Percentiles rank a stretch among this genome's conserved stretches.
Conservation (phyloP, 2,329 filamentous ascomycete genomes). For the Herpotrichia juniperi region DNA sequence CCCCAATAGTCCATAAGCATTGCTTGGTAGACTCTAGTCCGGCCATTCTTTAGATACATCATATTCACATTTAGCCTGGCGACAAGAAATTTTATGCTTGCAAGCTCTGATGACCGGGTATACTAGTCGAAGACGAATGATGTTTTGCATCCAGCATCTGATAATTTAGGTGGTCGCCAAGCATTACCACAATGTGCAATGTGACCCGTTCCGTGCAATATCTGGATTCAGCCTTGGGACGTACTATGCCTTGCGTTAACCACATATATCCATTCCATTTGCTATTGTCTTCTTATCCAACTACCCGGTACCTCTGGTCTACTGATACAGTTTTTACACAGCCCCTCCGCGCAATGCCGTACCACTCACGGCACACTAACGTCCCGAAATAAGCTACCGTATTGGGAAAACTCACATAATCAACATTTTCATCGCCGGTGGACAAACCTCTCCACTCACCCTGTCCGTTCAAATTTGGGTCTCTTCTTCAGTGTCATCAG, state of each 20-base stretch:
- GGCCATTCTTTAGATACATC: not conserved
- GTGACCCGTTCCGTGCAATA: too few relatives aligned
- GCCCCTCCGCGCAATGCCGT: slow-evolving; percentile 8
- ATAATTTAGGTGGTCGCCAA: not conserved
- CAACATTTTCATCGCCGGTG: too few relatives aligned
- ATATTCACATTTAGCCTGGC: slow-evolving; percentile 4
- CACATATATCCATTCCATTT: too few relatives aligned
- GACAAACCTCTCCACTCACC: too few relatives aligned
- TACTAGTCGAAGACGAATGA: too few relatives aligned
- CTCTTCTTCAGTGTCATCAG: not conserved
- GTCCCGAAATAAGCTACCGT: too few relatives aligned
- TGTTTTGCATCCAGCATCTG: too few relatives aligned
- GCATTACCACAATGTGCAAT: not conserved
- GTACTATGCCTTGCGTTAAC: too few relatives aligned
- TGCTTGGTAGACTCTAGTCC: not conserved
- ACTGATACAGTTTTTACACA: slow-evolving; percentile 4
- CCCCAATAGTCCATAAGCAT: too few relatives aligned
- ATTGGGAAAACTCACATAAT: too few relatives aligned
- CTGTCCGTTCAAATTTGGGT: not conserved
- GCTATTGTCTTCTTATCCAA: not conserved
- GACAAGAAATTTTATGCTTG: slow-evolving; percentile 3
- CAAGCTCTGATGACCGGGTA: too few relatives aligned
- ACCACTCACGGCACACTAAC: not conserved
- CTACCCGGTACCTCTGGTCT: not conserved
- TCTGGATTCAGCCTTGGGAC: too few relatives aligned